A percentile compares a stretch with the other conserved stretches of the same genome.
Evolutionary conservation across 768 basidiomycete genomes (phyloP).

Genomic region (Suillus alpinus): DNA sequence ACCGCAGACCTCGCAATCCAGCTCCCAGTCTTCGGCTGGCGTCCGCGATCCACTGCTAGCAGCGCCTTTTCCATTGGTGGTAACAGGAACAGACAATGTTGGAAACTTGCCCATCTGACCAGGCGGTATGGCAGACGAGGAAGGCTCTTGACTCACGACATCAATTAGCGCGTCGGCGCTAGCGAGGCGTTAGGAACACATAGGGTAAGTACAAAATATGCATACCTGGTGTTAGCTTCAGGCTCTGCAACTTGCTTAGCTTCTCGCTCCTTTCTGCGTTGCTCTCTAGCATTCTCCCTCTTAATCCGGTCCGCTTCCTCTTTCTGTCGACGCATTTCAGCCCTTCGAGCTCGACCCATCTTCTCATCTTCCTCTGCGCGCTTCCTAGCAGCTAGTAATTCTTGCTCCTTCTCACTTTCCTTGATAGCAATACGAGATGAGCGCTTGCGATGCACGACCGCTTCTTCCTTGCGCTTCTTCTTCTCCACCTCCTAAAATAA

Average conservation of each 20-base stretch:
- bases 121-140: not conserved
- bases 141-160: not conserved
- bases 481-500: conserved; percentile 55
- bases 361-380: conserved; percentile 69
- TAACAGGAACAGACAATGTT: not conserved
- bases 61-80: conserved; percentile 24
- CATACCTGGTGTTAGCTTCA: conserved; percentile 16
- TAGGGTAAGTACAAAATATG: not conserved
- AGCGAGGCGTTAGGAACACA: conserved; percentile 13
- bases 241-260: conserved; percentile 18
- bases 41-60: conserved; percentile 45
- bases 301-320: conserved; percentile 53
- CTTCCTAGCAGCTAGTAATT: conserved; percentile 53
- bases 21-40: conserved; percentile 72
- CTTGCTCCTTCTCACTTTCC: conserved; percentile 78
- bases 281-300: conserved; percentile 61
- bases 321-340: conserved; percentile 53
- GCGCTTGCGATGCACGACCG: conserved; percentile 81
- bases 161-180: conserved; percentile 13
- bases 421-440: conserved; percentile 84
- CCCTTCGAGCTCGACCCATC: conserved; percentile 56
- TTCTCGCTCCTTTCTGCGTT: conserved; percentile 37
- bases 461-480: conserved; percentile 65
- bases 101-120: conserved; percentile 8
- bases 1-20: conserved; percentile 86